Conservation (phyloP, 495 filamentous ascomycete species). For the Annulohypoxylon moriforme region DNA sequence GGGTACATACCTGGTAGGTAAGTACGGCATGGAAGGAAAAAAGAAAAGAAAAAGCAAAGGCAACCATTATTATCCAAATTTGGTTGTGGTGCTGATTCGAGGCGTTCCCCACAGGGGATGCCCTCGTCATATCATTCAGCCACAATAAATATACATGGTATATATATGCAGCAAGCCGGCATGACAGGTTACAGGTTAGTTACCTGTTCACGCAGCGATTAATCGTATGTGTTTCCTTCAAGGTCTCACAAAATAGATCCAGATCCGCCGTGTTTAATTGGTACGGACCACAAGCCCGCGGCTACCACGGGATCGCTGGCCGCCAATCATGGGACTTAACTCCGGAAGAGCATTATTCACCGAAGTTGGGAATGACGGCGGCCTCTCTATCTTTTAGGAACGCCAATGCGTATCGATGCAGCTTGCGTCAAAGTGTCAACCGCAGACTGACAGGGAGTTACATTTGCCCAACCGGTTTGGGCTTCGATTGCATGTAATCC, state of each 20-base stretch:
- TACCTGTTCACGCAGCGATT: slow-evolving; percentile 30
- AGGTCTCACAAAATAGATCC: slow-evolving; percentile 31
- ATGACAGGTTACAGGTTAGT: slow-evolving; percentile 22
- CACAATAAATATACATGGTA: not conserved
- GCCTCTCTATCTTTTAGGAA: slow-evolving; percentile 26
- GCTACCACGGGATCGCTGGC: slow-evolving; percentile 11
- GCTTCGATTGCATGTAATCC: slow-evolving; percentile 37
- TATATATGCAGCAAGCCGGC: slow-evolving; percentile 22
- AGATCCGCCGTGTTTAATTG: slow-evolving; percentile 25
- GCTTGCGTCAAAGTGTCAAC: slow-evolving; percentile 29
- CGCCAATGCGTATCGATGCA: slow-evolving; percentile 30
- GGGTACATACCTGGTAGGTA: too few species aligned
- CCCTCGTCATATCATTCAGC: slow-evolving; percentile 15
- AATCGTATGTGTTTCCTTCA: slow-evolving; percentile 9
- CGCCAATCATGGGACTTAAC: slow-evolving; percentile 21
- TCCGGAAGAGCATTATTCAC: slow-evolving; percentile 24
- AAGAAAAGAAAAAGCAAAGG: slow-evolving; percentile 17
- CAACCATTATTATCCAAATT: slow-evolving; percentile 3
- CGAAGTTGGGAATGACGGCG: slow-evolving; percentile 23
- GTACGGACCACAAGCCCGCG: slow-evolving; percentile 24
- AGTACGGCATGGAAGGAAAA: not conserved
- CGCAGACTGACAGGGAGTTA: slow-evolving; percentile 29
- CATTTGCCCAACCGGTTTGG: slow-evolving; percentile 41
- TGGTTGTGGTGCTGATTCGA: slow-evolving; percentile 3
- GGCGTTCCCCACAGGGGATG: slow-evolving; percentile 23